phyloP scores from a whole-genome alignment of 192 early-diverging fungal species.

The Backusella westeae region DNA sequence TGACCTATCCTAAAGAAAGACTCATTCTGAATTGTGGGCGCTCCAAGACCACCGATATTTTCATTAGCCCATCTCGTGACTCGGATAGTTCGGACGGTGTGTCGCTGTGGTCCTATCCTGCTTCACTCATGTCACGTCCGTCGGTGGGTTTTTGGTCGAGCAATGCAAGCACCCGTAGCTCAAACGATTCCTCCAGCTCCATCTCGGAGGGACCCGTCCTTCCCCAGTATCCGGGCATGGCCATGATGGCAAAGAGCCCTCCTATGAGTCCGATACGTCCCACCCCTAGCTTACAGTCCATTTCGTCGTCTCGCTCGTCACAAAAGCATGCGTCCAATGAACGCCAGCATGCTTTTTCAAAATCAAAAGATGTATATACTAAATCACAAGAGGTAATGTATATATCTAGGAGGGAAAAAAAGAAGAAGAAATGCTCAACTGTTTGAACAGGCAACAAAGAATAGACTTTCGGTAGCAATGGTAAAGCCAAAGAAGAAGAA shows the following conservation, averaged over 20 bases:
- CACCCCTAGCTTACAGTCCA: background rate
- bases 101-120: constrained; percentile 10
- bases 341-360: background rate
- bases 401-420: background rate
- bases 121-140: background rate
- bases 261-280: background rate
- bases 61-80: background rate
- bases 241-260: background rate
- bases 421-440: background rate
- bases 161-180: constrained; percentile 5
- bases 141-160: constrained; percentile 6
- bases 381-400: background rate
- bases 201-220: background rate
- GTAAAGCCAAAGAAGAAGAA: constrained; percentile 5
- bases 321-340: background rate
- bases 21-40: constrained; percentile 36
- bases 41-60: constrained; percentile 31
- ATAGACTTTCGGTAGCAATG: constrained; percentile 17
- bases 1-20: constrained; percentile 59
- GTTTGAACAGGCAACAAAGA: background rate
- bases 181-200: constrained; percentile 10
- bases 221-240: constrained; percentile 15
- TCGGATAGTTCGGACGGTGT: constrained; percentile 10
- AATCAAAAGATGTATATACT: background rate
- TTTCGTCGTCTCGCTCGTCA: background rate